These are phyloP conservation scores for Cordyceps militaris DNA, from an alignment of 2,329 filamentous ascomycete species.

Conservation along the genomic window DNA sequence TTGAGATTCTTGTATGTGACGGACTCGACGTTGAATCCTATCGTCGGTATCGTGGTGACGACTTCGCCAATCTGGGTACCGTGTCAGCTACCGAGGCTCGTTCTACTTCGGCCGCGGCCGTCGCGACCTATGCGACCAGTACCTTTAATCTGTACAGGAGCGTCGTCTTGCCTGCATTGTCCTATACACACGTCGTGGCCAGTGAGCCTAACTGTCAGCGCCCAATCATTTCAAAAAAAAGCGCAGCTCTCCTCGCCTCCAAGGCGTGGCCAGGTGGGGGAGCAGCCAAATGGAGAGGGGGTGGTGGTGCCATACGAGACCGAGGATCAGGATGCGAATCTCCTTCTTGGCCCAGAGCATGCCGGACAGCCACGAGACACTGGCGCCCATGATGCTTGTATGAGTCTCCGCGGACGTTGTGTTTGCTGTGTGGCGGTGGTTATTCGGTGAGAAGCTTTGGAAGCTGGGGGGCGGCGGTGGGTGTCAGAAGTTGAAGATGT, in stretches of 20 bases:
- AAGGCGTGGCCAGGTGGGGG: background rate
- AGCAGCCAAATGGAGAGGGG: background rate
- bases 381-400: conserved; percentile 53
- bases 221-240: background rate
- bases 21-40: conserved; percentile 98
- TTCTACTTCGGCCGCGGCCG: background rate
- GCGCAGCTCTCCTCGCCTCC: background rate
- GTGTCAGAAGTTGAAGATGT: background rate
- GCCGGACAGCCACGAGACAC: conserved; percentile 62
- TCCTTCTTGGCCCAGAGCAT: conserved; percentile 92
- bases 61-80: conserved; percentile 83
- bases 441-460: background rate
- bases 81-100: conserved; percentile 10
- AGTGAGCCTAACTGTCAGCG: conserved; percentile 1
- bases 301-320: conserved; percentile 58
- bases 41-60: conserved; percentile 97
- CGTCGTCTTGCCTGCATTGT: conserved; percentile 98
- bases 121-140: background rate
- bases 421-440: background rate
- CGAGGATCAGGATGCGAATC: conserved; percentile 90
- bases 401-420: background rate
- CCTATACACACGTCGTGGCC: conserved; percentile 53
- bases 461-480: background rate
- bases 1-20: conserved; percentile 98
- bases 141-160: conserved; percentile 95